A percentile compares a stretch with the other conserved stretches of the same genome.
Conservation (phyloP, 177 flowering plant species). For the Vitis hybrid region DNA sequence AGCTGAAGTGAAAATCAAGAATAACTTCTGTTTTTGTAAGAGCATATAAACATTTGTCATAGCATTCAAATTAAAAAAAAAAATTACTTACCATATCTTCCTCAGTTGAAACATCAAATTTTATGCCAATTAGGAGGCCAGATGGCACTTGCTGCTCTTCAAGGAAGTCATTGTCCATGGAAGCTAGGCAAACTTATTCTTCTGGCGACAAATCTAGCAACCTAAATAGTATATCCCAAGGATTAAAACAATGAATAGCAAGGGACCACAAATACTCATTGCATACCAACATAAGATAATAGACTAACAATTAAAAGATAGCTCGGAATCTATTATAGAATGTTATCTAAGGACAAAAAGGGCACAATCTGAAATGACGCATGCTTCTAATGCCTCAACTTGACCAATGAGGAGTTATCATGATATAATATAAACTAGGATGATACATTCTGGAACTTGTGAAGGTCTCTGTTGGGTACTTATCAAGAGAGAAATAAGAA, state of each 20-base stretch:
- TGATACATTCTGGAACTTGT: too few relatives aligned
- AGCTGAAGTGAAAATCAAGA: too few relatives aligned
- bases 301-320: too few relatives aligned
- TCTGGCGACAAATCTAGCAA: not conserved
- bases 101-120: constrained; percentile 34
- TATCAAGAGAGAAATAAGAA: too few relatives aligned
- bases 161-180: constrained; percentile 38
- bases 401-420: too few relatives aligned
- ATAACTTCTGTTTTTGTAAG: too few relatives aligned
- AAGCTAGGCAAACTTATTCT: not conserved
- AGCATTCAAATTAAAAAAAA: not conserved
- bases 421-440: too few relatives aligned
- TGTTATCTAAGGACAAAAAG: too few relatives aligned
- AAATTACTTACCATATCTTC: constrained; percentile 41
- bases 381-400: too few relatives aligned
- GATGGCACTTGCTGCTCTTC: constrained; percentile 31
- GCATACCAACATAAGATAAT: not conserved
- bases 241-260: not conserved
- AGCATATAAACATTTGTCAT: not conserved
- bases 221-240: not conserved
- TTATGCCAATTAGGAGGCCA: constrained; percentile 35
- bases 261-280: not conserved
- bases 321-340: too few relatives aligned
- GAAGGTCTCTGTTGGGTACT: too few relatives aligned
- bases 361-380: too few relatives aligned